Evolutionary conservation across 2,329 filamentous ascomycete species (phyloP).

Genomic region (Alternaria sp.): DNA sequence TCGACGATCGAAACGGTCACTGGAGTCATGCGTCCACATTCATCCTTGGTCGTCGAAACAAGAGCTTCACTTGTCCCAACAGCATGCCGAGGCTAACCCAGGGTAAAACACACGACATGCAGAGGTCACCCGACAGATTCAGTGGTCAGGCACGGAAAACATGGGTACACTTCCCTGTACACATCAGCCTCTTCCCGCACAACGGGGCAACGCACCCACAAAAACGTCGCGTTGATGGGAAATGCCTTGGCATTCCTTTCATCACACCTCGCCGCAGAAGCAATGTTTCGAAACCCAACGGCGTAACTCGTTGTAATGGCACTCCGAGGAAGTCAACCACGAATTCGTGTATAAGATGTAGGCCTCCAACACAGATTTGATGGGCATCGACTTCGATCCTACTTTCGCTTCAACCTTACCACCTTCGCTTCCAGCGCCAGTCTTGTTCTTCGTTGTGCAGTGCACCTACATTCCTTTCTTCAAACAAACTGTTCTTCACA

Average conservation of each 20-base stretch:
- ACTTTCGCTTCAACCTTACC: conserved; percentile 11
- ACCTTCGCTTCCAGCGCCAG: neutral
- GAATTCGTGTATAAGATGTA: neutral
- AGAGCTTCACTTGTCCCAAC: neutral
- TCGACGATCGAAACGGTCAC: neutral
- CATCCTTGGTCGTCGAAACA: neutral
- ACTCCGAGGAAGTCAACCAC: neutral
- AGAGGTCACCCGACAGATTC: neutral
- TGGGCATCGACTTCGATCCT: conserved; percentile 13
- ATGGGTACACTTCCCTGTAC: neutral
- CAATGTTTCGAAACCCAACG: conserved; percentile 6
- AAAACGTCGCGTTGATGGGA: neutral
- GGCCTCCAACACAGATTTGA: neutral
- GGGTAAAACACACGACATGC: neutral
- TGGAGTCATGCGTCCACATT: neutral
- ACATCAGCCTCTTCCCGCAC: neutral
- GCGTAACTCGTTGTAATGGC: neutral
- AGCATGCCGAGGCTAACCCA: neutral
- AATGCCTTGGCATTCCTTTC: neutral
- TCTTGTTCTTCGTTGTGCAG: conserved; percentile 25
- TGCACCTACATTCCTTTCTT: conserved; percentile 27
- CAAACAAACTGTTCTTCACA: neutral
- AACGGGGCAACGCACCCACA: neutral
- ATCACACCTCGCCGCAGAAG: neutral
- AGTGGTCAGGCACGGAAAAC: neutral